Evolutionary conservation across 768 basidiomycete species (phyloP).

Genomic region (Phylloporus arenicola): DNA sequence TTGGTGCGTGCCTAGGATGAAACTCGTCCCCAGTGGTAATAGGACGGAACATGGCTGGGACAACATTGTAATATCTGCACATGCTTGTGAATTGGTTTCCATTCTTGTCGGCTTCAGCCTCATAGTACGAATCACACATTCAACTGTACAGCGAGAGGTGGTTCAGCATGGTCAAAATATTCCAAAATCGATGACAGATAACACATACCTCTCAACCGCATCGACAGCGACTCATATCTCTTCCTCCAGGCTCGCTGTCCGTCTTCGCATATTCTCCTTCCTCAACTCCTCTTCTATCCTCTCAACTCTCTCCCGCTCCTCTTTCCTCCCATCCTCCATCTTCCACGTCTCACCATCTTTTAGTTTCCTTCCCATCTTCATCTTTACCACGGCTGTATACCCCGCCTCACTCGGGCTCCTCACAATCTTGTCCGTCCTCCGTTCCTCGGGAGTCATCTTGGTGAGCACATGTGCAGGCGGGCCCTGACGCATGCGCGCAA

Average conservation of each 20-base stretch:
- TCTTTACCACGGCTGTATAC: conserved; percentile 64
- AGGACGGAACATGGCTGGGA: no score
- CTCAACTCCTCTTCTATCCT: conserved; percentile 23
- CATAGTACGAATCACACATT: not conserved
- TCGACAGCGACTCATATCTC: not conserved
- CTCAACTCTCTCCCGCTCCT: conserved; percentile 25
- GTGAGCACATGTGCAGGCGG: conserved; percentile 60
- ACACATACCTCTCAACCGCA: conserved; percentile 3
- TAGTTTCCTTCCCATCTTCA: conserved; percentile 47
- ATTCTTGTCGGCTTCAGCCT: not conserved
- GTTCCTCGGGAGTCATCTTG: conserved; percentile 46
- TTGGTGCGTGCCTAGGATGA: not conserved
- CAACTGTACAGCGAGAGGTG: not conserved
- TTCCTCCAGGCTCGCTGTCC: not conserved
- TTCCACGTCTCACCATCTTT: conserved; percentile 31
- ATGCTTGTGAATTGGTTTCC: not conserved
- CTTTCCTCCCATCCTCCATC: conserved; percentile 29
- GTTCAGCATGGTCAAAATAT: not conserved
- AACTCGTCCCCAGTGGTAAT: not conserved
- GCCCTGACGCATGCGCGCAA: conserved; percentile 44
- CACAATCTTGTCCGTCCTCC: conserved; percentile 45
- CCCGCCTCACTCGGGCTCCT: conserved; percentile 59
- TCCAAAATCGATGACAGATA: not conserved
- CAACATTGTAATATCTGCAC: no score
- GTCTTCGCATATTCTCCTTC: conserved; percentile 26